Evolutionary conservation across 2,329 filamentous ascomycete genomes (phyloP).

Genomic region (Cytospora chrysosperma): DNA sequence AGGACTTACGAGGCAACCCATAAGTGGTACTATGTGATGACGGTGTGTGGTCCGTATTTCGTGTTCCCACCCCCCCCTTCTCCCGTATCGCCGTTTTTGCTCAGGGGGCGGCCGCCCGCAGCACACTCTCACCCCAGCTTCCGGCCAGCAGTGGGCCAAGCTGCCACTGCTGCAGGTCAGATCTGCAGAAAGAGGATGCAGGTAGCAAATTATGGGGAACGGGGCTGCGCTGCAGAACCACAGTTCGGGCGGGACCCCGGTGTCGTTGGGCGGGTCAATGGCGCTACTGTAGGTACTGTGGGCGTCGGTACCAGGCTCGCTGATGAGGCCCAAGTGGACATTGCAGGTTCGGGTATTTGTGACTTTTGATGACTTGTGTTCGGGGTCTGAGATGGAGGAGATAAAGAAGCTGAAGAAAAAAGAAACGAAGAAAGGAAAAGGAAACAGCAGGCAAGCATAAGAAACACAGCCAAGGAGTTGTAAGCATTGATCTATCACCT

Average conservation of each 20-base stretch:
- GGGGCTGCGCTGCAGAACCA: neutral
- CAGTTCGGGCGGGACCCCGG: conserved; percentile 5
- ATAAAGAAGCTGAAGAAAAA: neutral
- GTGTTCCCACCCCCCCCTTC: conserved; percentile 2
- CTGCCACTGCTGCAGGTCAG: conserved; percentile 10
- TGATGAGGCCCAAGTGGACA: conserved; percentile 4
- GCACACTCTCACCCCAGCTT: neutral
- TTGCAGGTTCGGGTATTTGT: neutral
- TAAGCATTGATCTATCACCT: neutral
- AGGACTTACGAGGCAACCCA: conserved; percentile 26
- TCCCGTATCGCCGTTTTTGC: neutral
- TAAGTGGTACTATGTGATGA: conserved; percentile 13
- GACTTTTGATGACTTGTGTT: neutral
- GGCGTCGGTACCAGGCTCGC: conserved; percentile 2
- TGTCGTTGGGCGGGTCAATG: conserved; percentile 4
- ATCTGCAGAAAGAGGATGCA: conserved; percentile 12
- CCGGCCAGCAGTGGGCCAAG: neutral
- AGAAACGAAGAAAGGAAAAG: neutral
- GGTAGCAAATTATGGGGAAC: conserved; percentile 19
- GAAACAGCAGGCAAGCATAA: neutral
- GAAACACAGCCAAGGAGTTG: neutral
- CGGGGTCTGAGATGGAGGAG: neutral
- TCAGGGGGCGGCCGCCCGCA: conserved; percentile 16
- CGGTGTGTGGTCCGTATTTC: conserved; percentile 20
- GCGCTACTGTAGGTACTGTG: neutral